Conservation (phyloP, 73 alveolate genomes). For the Paramecium primaurelia region DNA sequence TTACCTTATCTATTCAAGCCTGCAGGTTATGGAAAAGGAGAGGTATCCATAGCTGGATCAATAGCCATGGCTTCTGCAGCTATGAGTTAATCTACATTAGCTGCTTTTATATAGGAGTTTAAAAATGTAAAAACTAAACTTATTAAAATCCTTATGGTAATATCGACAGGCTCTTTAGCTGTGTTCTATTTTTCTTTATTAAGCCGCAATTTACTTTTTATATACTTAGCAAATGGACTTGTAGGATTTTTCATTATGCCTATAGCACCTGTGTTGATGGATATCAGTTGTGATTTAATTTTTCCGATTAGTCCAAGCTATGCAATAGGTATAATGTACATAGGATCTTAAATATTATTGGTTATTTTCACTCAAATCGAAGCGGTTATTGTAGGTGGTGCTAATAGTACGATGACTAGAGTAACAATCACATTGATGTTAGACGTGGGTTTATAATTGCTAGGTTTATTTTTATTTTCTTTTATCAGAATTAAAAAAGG, state of each 20-base stretch:
- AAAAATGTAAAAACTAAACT: background rate
- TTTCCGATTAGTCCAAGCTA: conserved; percentile 35
- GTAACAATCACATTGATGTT: background rate
- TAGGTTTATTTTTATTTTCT: background rate
- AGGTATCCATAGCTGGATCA: conserved; percentile 5
- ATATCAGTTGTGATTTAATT: background rate
- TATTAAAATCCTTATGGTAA: background rate
- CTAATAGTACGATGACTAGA: background rate
- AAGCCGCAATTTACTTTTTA: background rate
- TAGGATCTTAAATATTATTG: background rate
- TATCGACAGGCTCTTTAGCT: background rate
- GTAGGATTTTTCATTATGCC: conserved; percentile 26
- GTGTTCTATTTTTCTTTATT: background rate
- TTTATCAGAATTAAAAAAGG: background rate
- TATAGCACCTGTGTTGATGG: background rate
- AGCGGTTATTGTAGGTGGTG: background rate
- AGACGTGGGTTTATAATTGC: background rate
- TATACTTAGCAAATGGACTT: background rate
- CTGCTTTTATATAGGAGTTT: background rate
- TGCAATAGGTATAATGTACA: background rate
- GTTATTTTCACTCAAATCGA: background rate
- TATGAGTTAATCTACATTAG: background rate
- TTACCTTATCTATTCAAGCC: background rate
- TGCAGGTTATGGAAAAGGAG: background rate
- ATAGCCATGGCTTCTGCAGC: background rate